Base-by-base conservation (phyloP, 148 eudicot species). In the Cornus kousa region DNA sequence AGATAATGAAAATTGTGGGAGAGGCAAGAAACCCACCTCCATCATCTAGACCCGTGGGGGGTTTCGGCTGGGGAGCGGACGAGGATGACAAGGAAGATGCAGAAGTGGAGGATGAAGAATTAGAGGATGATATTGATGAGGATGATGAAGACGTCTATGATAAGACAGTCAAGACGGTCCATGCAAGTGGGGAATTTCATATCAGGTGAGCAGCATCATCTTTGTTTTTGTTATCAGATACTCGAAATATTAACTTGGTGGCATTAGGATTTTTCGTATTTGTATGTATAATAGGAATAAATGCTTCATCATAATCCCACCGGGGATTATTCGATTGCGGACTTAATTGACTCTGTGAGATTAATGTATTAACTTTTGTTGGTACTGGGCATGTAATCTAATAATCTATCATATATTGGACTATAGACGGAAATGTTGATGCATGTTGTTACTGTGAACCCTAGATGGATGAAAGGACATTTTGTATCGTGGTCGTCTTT, bases 11-110 rank as follows among this genome's bases (percentile, higher is more conserved):
- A 64, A 87, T 87, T 14, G 86, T 87, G 68, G 7, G 23, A 9
- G 90, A 85, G 62, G 90, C 90, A 0, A 77, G 90, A 74, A 83
- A 77, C 39, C 87, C 83, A 4, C 82, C 87, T 57, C 81, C 88
- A 0, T 73, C 75, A 5, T 82, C 88, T 39, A 85, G 80, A 77
- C 80, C 90, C 7, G 78, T 85, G 73, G 76, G 88, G 3, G 83
- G 83, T 10, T 80, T 80, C 28, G 85, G 85, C 17, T 81, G 82
- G 86, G 84, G 73, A 65, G 70, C 35, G 8, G 88, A 85, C 53
- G 77, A 79, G 39, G 85, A 75, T 33, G 89, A 85, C 53, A 74
- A 79, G 31, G 85, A 75, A 35, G 89, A 84, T 3, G 83, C 31
- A 9, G 74, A 76, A 12, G 31, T 33, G 1, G 84, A 70, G 33